Conservation (phyloP, 192 early-diverging fungal genomes). For the Coemansia umbellata region DNA sequence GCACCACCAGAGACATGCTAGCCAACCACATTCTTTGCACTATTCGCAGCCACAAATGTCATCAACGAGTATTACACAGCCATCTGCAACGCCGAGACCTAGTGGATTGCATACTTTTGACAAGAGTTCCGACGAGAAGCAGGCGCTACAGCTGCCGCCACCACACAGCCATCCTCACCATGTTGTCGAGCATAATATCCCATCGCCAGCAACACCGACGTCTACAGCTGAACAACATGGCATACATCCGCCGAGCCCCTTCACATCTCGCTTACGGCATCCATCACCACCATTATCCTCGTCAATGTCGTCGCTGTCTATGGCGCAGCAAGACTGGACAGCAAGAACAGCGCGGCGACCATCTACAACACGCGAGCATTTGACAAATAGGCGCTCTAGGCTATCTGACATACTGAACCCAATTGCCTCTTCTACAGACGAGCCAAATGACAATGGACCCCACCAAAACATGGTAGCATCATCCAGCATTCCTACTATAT, state of each 20-base stretch:
- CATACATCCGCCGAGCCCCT: constrained; percentile 24
- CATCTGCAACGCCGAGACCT: neutral
- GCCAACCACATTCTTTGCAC: constrained; percentile 25
- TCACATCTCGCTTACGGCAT: constrained; percentile 7
- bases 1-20: constrained; percentile 37
- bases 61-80: neutral
- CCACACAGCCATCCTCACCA: neutral
- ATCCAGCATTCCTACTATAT: neutral
- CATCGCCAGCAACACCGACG: constrained; percentile 24
- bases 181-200: constrained; percentile 9
- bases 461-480: too few species aligned
- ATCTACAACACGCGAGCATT: constrained; percentile 8
- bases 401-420: constrained; percentile 45
- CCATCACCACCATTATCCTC: constrained; percentile 27
- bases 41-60: neutral
- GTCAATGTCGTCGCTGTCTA: constrained; percentile 30
- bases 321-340: constrained; percentile 5
- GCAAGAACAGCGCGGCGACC: neutral
- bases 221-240: constrained; percentile 13
- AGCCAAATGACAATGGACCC: too few species aligned
- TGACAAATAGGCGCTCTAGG: constrained; percentile 13
- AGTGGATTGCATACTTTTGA: constrained; percentile 6
- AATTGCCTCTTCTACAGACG: neutral
- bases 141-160: constrained; percentile 1
- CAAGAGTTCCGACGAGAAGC: neutral